Percentiles rank a stretch among this genome's conserved stretches.
phyloP scores from a whole-genome alignment of 768 basidiomycete genomes.

The Lactifluus pinguis region DNA sequence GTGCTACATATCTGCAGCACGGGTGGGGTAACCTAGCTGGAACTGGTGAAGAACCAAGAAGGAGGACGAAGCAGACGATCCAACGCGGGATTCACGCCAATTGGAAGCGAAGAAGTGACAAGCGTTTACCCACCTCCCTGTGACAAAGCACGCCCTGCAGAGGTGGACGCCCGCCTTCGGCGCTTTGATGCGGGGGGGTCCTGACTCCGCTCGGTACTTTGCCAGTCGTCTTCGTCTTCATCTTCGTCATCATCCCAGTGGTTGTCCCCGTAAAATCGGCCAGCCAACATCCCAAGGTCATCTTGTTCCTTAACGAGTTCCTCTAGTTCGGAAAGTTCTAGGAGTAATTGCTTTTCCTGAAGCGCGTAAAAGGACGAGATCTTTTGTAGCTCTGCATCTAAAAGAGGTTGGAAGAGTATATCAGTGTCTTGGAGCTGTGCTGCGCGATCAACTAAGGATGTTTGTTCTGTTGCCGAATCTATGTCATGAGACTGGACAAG shows the following conservation, averaged over 20 bases:
- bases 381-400: slow-evolving; percentile 79
- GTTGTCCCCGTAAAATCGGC: slow-evolving; percentile 43
- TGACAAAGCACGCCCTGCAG: slow-evolving; percentile 7
- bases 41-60: neutral
- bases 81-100: neutral
- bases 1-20: neutral
- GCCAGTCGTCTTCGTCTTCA: slow-evolving; percentile 41
- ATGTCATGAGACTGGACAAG: slow-evolving; percentile 38
- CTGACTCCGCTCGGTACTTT: slow-evolving; percentile 22
- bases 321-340: slow-evolving; percentile 51
- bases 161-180: slow-evolving; percentile 24
- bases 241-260: slow-evolving; percentile 44
- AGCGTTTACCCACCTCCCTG: slow-evolving; percentile 10
- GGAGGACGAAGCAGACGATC: neutral
- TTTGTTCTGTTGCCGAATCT: slow-evolving; percentile 50
- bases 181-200: slow-evolving; percentile 29
- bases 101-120: neutral
- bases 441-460: slow-evolving; percentile 41
- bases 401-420: slow-evolving; percentile 55
- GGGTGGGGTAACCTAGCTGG: neutral
- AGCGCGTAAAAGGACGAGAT: slow-evolving; percentile 67
- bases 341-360: slow-evolving; percentile 65
- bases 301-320: slow-evolving; percentile 51
- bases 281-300: slow-evolving; percentile 42
- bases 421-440: slow-evolving; percentile 37